A percentile compares a stretch with the other conserved stretches of the same genome.
Evolutionary conservation across 768 basidiomycete genomes (phyloP).

Genomic region (Butyriboletus loyo): DNA sequence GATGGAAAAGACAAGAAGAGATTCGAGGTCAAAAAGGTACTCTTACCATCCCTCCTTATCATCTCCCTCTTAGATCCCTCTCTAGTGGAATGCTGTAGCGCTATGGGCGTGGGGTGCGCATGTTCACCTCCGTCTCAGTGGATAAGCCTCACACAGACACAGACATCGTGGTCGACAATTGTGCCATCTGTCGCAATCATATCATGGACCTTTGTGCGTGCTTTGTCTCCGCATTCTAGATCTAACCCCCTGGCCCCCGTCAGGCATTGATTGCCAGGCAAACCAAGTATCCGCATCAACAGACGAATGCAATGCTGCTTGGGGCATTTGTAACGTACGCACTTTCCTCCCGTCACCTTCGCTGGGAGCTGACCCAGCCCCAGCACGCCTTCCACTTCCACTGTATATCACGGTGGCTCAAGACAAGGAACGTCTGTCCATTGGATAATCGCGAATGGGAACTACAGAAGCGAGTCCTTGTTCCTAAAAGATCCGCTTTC

Average conservation of each 20-base stretch:
- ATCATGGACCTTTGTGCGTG: constrained; percentile 98
- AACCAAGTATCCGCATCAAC: constrained; percentile 97
- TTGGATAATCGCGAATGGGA: constrained; percentile 97
- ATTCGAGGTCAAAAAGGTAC: constrained; percentile 99
- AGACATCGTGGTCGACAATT: constrained; percentile 99
- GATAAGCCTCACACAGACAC: constrained; percentile 11
- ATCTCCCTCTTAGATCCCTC: background rate
- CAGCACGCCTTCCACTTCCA: constrained; percentile 99
- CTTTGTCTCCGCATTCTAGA: background rate
- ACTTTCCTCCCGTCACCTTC: background rate
- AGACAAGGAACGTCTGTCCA: constrained; percentile 94
- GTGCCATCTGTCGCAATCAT: constrained; percentile 99
- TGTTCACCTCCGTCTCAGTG: background rate
- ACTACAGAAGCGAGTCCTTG: constrained; percentile 81
- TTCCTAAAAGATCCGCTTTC: background rate
- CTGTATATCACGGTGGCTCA: constrained; percentile 98
- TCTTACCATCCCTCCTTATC: constrained; percentile 7
- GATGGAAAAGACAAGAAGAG: constrained; percentile 72
- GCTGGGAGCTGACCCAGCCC: background rate
- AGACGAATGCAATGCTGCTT: constrained; percentile 96
- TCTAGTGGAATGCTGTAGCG: constrained; percentile 96
- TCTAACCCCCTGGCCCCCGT: constrained; percentile 3
- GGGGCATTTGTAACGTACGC: constrained; percentile 95
- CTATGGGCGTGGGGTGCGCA: constrained; percentile 96
- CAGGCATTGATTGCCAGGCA: constrained; percentile 99